Evolutionary conservation across 108 stramenopile genomes (phyloP).

Genomic region (Skeletonema menzelii): DNA sequence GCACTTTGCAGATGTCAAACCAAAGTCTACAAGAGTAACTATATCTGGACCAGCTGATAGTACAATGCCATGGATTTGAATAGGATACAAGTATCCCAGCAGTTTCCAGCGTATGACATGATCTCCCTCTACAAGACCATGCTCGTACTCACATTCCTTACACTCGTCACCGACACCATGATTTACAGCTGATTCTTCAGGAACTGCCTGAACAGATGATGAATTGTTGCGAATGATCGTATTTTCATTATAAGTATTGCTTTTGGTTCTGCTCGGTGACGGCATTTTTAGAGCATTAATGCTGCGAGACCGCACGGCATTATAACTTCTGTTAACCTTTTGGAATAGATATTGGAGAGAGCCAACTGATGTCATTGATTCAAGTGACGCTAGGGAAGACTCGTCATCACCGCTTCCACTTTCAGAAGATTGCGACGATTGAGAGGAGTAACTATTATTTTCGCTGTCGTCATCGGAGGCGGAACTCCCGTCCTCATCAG

Average conservation of each 20-base stretch:
- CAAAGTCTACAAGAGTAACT: slow-evolving; percentile 62
- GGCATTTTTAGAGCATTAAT: not conserved
- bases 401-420: not conserved
- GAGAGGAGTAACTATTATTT: not conserved
- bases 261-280: not conserved
- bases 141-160: not conserved
- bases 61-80: slow-evolving; percentile 65
- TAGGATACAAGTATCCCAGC: slow-evolving; percentile 49
- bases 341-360: not conserved
- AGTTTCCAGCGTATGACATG: slow-evolving; percentile 55
- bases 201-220: slow-evolving; percentile 7
- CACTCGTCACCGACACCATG: not conserved
- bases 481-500: not conserved
- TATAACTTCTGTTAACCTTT: not conserved
- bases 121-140: slow-evolving; percentile 50
- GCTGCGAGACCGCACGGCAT: not conserved
- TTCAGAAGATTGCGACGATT: not conserved
- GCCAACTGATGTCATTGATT: not conserved
- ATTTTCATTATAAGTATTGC: not conserved
- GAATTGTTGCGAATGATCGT: not conserved
- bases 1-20: slow-evolving; percentile 36
- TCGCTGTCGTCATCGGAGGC: slow-evolving; percentile 2
- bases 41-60: slow-evolving; percentile 48
- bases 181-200: not conserved
- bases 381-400: not conserved